Evolutionary conservation across 208 protist species (phyloP).

Genomic region (Wallacemonas sp.): DNA sequence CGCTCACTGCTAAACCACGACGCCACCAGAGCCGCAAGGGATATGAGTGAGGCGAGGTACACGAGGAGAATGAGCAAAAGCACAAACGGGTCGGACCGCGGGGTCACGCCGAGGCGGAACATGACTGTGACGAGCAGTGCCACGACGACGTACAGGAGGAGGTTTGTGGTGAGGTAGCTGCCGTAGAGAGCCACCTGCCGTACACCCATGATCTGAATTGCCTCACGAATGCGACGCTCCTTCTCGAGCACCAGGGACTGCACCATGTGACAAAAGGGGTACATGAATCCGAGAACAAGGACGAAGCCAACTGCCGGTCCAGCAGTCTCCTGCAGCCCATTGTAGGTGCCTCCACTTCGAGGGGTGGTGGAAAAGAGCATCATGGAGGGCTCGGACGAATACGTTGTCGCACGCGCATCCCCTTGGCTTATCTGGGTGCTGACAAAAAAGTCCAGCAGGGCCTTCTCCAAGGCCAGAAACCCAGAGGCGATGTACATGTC

Average conservation of each 20-base stretch:
- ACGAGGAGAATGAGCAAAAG: conserved; percentile 40
- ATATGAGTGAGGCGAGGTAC: conserved; percentile 32
- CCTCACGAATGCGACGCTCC: conserved; percentile 53
- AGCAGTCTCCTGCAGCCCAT: conserved; percentile 37
- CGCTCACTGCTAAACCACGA: conserved; percentile 56
- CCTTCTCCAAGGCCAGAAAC: conserved; percentile 65
- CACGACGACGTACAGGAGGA: conserved; percentile 26
- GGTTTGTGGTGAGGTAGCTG: conserved; percentile 33
- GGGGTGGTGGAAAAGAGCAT: conserved; percentile 31
- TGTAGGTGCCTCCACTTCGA: conserved; percentile 6
- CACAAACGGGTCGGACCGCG: conserved; percentile 26
- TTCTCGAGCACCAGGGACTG: conserved; percentile 56
- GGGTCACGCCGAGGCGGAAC: conserved; percentile 18
- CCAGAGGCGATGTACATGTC: conserved; percentile 80
- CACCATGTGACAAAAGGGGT: conserved; percentile 44
- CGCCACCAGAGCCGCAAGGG: conserved; percentile 34
- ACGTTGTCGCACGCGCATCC: conserved; percentile 7
- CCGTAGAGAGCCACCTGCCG: conserved; percentile 24
- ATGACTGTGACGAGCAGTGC: conserved; percentile 31
- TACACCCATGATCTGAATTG: conserved; percentile 66
- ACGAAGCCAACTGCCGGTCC: conserved; percentile 42
- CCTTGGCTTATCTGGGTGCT: conserved; percentile 13
- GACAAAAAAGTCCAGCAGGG: conserved; percentile 54
- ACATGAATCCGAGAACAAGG: conserved; percentile 61
- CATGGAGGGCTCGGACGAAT: conserved; percentile 19